Base-by-base conservation (phyloP, 768 basidiomycete genomes). In the Psilocybe subaeruginosa region DNA sequence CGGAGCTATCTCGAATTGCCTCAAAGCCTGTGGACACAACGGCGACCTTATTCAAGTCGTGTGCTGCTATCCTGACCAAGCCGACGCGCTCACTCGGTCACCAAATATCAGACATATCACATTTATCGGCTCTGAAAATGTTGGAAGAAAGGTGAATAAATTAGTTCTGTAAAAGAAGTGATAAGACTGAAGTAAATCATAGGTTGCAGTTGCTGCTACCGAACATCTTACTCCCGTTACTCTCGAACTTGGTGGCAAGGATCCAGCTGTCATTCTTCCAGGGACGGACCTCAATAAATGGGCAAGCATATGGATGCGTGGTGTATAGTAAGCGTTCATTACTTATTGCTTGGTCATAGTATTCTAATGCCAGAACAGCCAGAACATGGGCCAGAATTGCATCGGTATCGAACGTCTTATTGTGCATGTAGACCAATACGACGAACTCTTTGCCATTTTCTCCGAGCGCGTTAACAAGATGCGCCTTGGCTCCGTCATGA, bases 401-500 rank as follows among this genome's bases (percentile, higher is more conserved):
- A 97, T 99, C 68, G 97, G 96, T 37, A 92, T 96, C 64, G 97
- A 99, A 73, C 86, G 95, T 2, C 83, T 99, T 65, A 84, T 99
- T 49, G 93, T 99, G 39, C 95, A 95, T 68, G 70, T 78, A 0
- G 81, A 81, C 0, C 89, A 93, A 68, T 91, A 95, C 67, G 85
- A 94, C 50, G 85, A 88, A 4, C 83, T 99, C 52, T 83, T 88
- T 65, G 77, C 79, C 2, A 81, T 87, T 19, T 80, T 98, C 67
- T 69, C 76, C 19, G 83, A 87, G n/a, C 84, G 89, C 14, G 84
- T 87, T 39, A 72, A 76, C 35, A 86, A 85, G 66, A 78, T 98
- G 53, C 90, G 93, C n/a, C 76, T 86, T 23, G 95, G 92, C 4
- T 88, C 90, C 8, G 90, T 92, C 16, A 79, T 95, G 55, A 79